These are phyloP conservation scores for Digitaria exilis DNA, from an alignment of 202 grass and related monocot species.

Conservation along the genomic window DNA sequence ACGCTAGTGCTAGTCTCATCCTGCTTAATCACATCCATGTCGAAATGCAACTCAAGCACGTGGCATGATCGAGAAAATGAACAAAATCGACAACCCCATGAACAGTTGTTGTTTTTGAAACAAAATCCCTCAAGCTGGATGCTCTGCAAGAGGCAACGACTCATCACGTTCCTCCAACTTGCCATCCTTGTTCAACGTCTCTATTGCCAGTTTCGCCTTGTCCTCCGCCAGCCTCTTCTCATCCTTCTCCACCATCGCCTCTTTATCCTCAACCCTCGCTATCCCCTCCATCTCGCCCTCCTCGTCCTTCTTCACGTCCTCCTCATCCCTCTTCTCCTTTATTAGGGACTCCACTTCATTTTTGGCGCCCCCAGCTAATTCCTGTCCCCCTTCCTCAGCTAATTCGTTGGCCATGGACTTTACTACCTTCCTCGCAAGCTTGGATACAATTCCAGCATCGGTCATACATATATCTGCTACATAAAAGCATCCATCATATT, in stretches of 20 bases:
- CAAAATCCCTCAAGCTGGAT: conserved; percentile 18
- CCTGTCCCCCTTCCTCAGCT: not conserved
- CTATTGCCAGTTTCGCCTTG: not conserved
- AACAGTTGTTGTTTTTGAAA: not conserved
- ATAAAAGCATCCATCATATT: not conserved
- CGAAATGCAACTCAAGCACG: not conserved
- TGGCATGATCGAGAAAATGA: too few species aligned
- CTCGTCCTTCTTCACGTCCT: not conserved
- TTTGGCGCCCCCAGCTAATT: not conserved
- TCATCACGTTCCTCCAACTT: not conserved
- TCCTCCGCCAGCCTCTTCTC: not conserved
- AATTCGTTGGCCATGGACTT: not conserved
- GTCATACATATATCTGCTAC: not conserved
- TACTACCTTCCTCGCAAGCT: too few species aligned
- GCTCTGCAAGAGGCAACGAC: conserved; percentile 29
- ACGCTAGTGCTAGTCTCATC: too few species aligned
- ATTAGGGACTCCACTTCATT: not conserved
- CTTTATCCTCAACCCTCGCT: not conserved
- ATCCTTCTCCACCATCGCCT: not conserved
- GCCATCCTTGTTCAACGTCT: too few species aligned
- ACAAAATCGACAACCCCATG: too few species aligned
- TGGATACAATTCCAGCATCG: too few species aligned
- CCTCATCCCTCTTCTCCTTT: not conserved
- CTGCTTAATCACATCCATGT: not conserved
- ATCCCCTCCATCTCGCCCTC: not conserved